Evolutionary conservation across 1,284 basidiomycete species (phyloP).

Genomic region (Leccinum huronense): DNA sequence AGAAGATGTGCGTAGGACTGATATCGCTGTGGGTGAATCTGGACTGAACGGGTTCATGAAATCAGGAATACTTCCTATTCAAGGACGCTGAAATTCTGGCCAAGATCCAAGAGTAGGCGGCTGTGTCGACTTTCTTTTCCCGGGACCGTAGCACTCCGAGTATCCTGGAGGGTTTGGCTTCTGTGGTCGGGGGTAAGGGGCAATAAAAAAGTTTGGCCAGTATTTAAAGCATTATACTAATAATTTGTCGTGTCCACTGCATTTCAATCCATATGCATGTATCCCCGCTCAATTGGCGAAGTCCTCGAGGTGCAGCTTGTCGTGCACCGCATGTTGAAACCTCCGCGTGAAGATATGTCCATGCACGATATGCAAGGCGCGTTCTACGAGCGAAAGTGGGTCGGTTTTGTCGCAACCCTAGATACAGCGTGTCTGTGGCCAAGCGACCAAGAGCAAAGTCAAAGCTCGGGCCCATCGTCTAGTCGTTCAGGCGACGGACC

Average conservation of each 20-base stretch:
- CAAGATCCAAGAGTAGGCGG: slow-evolving; percentile 86
- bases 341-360: not conserved
- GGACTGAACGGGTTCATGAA: slow-evolving; percentile 6
- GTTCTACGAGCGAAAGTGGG: not conserved
- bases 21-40: not conserved
- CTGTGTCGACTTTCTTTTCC: not conserved
- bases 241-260: slow-evolving; percentile 21
- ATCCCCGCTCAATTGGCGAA: slow-evolving; percentile 31
- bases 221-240: slow-evolving; percentile 22
- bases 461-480: slow-evolving; percentile 15
- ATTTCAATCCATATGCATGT: slow-evolving; percentile 26
- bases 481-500: slow-evolving; percentile 22
- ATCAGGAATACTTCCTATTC: slow-evolving; percentile 89
- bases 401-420: slow-evolving; percentile 12
- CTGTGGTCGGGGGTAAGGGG: not conserved
- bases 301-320: not conserved
- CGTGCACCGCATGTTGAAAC: not conserved
- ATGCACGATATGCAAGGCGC: slow-evolving; percentile 19
- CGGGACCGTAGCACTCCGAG: not conserved
- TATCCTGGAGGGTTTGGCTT: slow-evolving; percentile 1
- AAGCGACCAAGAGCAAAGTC: not conserved
- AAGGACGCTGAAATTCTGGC: slow-evolving; percentile 95
- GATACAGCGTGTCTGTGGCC: slow-evolving; percentile 10
- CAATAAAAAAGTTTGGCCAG: slow-evolving; percentile 18
- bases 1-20: slow-evolving; percentile 73